Evolutionary conservation across 2,329 filamentous ascomycete species (phyloP).

Genomic region (Phaeosphaeria sp.): DNA sequence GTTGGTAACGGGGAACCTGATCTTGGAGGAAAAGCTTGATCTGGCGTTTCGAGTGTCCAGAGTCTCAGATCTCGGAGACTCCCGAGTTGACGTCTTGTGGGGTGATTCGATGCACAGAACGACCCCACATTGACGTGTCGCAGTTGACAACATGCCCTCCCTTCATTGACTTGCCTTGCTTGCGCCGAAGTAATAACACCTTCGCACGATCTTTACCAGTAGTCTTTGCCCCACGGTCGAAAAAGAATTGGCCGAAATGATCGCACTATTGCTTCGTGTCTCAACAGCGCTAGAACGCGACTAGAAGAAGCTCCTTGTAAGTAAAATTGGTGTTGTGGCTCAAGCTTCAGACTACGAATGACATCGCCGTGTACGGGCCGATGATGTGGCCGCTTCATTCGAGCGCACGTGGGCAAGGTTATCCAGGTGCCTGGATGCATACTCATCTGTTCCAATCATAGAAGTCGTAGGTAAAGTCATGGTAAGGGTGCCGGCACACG

Average conservation of each 20-base stretch:
- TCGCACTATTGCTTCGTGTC: not conserved
- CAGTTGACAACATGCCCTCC: no score
- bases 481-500: not conserved
- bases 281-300: not conserved
- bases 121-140: no score
- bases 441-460: not conserved
- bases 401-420: not conserved
- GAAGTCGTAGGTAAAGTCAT: not conserved
- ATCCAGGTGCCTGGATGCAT: not conserved
- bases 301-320: not conserved
- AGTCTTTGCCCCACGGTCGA: not conserved
- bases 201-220: no score
- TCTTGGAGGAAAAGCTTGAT: not conserved
- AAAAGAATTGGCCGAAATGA: not conserved
- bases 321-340: not conserved
- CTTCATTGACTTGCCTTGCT: no score
- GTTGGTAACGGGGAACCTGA: not conserved
- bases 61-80: not conserved
- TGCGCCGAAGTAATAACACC: no score
- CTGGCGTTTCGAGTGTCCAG: not conserved
- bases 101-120: not conserved
- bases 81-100: not conserved
- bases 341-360: not conserved
- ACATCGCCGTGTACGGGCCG: not conserved
- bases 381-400: not conserved